Evolutionary conservation across 495 filamentous ascomycete species (phyloP).

Genomic region (Neurospora sp.): DNA sequence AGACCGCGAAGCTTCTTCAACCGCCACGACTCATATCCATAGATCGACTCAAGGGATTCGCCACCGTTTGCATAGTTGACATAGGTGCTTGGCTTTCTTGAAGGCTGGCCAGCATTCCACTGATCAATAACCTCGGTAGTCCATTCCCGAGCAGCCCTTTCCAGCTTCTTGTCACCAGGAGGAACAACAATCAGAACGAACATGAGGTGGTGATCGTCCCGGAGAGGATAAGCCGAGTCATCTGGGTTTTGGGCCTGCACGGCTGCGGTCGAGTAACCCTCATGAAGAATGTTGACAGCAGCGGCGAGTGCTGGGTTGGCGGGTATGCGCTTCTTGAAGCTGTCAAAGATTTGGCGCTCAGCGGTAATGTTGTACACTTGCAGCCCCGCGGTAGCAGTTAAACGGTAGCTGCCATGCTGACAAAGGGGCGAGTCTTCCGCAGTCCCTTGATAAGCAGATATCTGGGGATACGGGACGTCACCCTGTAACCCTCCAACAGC

Average conservation of each 20-base stretch:
- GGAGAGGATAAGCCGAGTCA: slow-evolving; percentile 34
- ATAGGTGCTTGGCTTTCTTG: slow-evolving; percentile 20
- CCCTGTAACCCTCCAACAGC: not conserved
- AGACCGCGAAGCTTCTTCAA: slow-evolving; percentile 30
- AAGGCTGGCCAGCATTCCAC: not conserved
- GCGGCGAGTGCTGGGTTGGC: slow-evolving; percentile 22
- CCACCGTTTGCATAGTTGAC: slow-evolving; percentile 49
- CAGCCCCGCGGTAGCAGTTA: slow-evolving; percentile 5
- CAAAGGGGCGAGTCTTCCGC: no score
- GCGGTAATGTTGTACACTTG: slow-evolving; percentile 34
- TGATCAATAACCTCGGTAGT: no score
- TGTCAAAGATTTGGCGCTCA: slow-evolving; percentile 28
- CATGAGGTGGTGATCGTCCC: slow-evolving; percentile 8
- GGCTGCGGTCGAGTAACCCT: slow-evolving; percentile 40
- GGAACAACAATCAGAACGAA: not conserved
- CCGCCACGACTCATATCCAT: slow-evolving; percentile 43
- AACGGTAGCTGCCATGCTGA: not conserved
- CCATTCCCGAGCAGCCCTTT: not conserved
- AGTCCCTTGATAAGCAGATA: not conserved
- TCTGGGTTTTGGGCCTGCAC: slow-evolving; percentile 27
- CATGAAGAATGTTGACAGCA: slow-evolving; percentile 37
- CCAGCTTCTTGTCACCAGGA: not conserved
- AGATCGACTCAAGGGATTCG: slow-evolving; percentile 30
- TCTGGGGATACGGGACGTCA: not conserved
- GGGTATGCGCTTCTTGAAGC: slow-evolving; percentile 18